Conservation (phyloP, 2,329 filamentous ascomycete genomes). For the Stachybotrys chartarum region DNA sequence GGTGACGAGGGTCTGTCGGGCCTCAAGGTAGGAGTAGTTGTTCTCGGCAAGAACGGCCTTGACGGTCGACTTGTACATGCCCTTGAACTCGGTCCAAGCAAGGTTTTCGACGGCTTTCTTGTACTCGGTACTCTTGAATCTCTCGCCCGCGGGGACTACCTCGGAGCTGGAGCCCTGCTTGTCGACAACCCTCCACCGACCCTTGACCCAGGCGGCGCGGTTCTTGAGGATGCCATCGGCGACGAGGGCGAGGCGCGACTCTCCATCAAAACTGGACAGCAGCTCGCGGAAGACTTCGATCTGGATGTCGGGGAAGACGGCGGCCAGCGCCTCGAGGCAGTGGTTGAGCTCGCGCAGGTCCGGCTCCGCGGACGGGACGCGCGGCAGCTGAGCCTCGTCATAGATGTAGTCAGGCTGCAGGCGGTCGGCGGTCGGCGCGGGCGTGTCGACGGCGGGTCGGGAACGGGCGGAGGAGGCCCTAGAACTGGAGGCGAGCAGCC, state of each 20-base stretch:
- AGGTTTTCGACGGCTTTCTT: constrained; percentile 60
- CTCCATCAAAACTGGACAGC: constrained; percentile 65
- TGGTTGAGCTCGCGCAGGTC: constrained; percentile 65
- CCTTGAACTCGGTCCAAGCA: constrained; percentile 69
- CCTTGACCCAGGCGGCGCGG: constrained; percentile 62
- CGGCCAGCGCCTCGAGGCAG: constrained; percentile 59
- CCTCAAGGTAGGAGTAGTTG: constrained; percentile 71
- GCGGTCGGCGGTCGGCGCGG: constrained; percentile 16
- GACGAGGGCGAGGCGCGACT: constrained; percentile 69
- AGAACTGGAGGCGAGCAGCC: constrained; percentile 37
- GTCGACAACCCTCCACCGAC: constrained; percentile 49
- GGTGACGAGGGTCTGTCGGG: constrained; percentile 60
- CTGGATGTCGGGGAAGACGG: constrained; percentile 74
- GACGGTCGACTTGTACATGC: constrained; percentile 65
- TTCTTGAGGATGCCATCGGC: constrained; percentile 72
- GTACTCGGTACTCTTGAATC: constrained; percentile 61
- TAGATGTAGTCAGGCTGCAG: constrained; percentile 36
- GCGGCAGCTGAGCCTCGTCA: constrained; percentile 47
- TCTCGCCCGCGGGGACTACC: constrained; percentile 51
- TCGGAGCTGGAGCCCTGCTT: constrained; percentile 21
- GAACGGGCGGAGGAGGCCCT: constrained; percentile 23
- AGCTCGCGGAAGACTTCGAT: constrained; percentile 79
- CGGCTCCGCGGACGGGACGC: constrained; percentile 42
- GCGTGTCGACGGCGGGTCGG: constrained; percentile 10
- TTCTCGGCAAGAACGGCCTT: constrained; percentile 72